Evolutionary conservation across 306 rosid genomes (phyloP).

Genomic region (Trichosanthes cucumerina): DNA sequence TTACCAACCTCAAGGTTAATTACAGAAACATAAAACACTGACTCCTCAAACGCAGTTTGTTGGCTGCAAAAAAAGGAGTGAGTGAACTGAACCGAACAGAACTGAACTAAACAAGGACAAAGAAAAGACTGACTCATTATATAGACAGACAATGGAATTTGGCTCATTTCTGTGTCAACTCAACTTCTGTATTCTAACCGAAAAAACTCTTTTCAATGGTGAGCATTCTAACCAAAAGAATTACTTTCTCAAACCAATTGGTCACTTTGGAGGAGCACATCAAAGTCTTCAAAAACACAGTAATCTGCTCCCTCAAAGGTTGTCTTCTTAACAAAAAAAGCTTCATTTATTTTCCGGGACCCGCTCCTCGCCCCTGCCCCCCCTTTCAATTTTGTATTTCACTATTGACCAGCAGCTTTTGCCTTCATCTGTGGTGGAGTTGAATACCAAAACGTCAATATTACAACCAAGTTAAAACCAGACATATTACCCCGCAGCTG

Average conservation of each 20-base stretch:
- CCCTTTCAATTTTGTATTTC: not conserved
- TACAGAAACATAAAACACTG: not conserved
- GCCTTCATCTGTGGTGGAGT: not conserved
- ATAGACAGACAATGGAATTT: slow-evolving; percentile 4
- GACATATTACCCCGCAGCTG: not conserved
- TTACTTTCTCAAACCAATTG: slow-evolving; percentile 8
- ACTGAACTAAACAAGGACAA: slow-evolving; percentile 11
- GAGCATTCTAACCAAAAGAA: not conserved
- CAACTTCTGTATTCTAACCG: not conserved
- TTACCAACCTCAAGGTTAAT: not conserved
- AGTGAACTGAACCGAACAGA: not conserved
- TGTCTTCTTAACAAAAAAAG: not conserved
- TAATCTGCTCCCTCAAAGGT: not conserved
- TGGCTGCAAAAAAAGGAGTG: slow-evolving; percentile 7
- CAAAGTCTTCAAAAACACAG: not conserved
- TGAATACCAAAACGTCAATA: not conserved
- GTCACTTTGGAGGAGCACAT: slow-evolving; percentile 7
- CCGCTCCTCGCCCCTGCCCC: not conserved
- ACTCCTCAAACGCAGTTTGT: slow-evolving; percentile 6
- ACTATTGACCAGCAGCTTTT: not conserved
- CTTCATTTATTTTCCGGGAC: not conserved
- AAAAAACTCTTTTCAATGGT: slow-evolving; percentile 1
- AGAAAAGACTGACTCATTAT: slow-evolving; percentile 1
- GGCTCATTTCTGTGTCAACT: slow-evolving; percentile 2
- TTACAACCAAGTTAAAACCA: not conserved